Base-by-base conservation (phyloP, 805 yeast species). In the Maudiozyma saulgeensis region DNA sequence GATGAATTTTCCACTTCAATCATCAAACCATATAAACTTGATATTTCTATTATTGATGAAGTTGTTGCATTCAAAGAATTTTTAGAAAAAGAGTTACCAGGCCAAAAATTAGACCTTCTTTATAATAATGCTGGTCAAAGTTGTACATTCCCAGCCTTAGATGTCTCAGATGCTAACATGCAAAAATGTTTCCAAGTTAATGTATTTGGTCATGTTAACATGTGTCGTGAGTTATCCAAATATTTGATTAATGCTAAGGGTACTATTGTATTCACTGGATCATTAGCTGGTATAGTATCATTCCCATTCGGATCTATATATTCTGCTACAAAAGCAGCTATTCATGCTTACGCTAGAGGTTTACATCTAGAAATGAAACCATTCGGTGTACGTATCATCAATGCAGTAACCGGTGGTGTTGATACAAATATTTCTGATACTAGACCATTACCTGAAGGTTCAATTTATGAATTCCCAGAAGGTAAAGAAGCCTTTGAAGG, bases 101-200 rank as follows among this genome's bases (percentile, higher is more conserved):
- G 74, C 37, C 76, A 75, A 1, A 70, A 72, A 45, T 62, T 84
- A 49, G 87, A 84, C 56, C 56, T 82, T 9, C 64, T 85, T 47
- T 84, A 73, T 68, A 85, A 86, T 64, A 86, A 85, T 62, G 95
- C 95, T 1, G 90, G 90, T 16, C 82, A 77, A 56, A 75, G 87
- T 19, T 85, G 90, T 57, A 77, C 86, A 0, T 72, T 80, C 47
- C 87, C 93, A 0, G 87, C 85, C 0, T 53, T 76, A 44, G 93
- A 84, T 64, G 84, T 80, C 2, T 67, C 75, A 3, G 81, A 83
- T 60, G 81, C 73, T 12, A 72, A 66, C 34, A 56, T 80, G 28
- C 68, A 64, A 35, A 74, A 74, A 53, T 76, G 81, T 49, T 79
- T 78, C 60, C 74, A 77, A 45, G 87, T 82, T 19, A 86, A 86